Evolutionary conservation across 2,329 filamentous ascomycete genomes (phyloP), one percentile per base, ranked within the genome.

Genomic region (Botrytis hyacinthi): DNA sequence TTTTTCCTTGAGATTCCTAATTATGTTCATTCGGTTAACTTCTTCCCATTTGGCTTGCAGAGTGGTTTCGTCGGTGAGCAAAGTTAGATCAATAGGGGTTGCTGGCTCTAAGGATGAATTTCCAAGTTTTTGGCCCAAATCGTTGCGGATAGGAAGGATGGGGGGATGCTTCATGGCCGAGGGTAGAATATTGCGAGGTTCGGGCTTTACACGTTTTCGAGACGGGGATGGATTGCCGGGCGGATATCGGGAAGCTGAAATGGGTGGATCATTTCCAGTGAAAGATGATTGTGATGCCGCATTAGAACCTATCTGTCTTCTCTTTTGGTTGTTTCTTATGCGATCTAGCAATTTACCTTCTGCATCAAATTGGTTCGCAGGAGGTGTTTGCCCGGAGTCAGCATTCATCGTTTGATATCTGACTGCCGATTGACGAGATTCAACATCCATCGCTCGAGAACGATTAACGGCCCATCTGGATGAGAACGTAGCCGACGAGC

Each of bases 141-240:
- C 1, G 7, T 65, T 48, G 44, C 29, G 51, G 2, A 29, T 54
- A 29, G 12, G 7, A 6, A 54, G n/a, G 2, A 29, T 54, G 0
- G n/a, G 51, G 48, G 2, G 0, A 18, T 54, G 6, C n/a, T 8
- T 29, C 18, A 29, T 29, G 26, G 10, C 9, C 16, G 12, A 54
- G 4, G 12, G 48, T n/a, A 0, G 10, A 0, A 18, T 16, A 29
- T 29, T 1, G 51, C 3, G 16, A 1, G 12, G 6, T 29, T 9
- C 14, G 14, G 1, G 0, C 1, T 29, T 18, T 16, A 4, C 14
- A 29, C 51, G 26, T 14, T 54, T 54, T 29, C n/a, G 51, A 6
- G 14, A 29, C 1, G 5, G 26, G 3, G 14, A 54, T 54, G 26
- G 3, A 54, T 54, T 16, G 51, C 16, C 7, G 51, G 10, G 5